These are phyloP conservation scores for Debaryomycetaceae sp. DNA, from an alignment of 1,139 yeast genomes.

Conservation along the genomic window DNA sequence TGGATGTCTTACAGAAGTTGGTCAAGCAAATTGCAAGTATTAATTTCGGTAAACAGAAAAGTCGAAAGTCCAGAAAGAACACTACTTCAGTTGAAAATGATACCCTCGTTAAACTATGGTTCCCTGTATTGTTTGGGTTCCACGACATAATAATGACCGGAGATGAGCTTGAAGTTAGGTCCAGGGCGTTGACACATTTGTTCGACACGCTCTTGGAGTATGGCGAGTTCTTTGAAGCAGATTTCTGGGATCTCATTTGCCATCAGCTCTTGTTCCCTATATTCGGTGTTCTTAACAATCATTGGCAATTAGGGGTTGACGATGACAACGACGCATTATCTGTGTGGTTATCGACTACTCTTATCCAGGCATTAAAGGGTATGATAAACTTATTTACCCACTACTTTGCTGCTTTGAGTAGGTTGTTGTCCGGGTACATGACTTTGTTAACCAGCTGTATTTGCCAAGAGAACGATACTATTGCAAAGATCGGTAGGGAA, in stretches of 20 bases:
- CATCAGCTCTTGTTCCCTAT: constrained; percentile 82
- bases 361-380: constrained; percentile 91
- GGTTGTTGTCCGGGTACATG: constrained; percentile 74
- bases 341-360: constrained; percentile 94
- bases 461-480: constrained; percentile 95
- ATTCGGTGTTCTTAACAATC: constrained; percentile 72
- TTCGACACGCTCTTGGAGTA: constrained; percentile 78
- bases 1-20: constrained; percentile 69
- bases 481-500: constrained; percentile 89
- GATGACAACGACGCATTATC: constrained; percentile 67
- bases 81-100: constrained; percentile 23
- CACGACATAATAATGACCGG: constrained; percentile 92
- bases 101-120: constrained; percentile 54
- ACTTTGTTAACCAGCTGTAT: constrained; percentile 80
- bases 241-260: constrained; percentile 83
- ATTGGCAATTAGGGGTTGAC: constrained; percentile 70
- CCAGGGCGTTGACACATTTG: constrained; percentile 77
- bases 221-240: constrained; percentile 70
- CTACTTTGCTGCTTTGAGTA: constrained; percentile 70
- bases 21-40: constrained; percentile 55
- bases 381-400: constrained; percentile 80
- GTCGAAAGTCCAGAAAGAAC: constrained; percentile 6
- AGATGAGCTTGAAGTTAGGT: constrained; percentile 89
- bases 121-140: constrained; percentile 80
- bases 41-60: constrained; percentile 19